Conservation (phyloP, 208 protist genomes). For the Trypanosoma vivax region DNA sequence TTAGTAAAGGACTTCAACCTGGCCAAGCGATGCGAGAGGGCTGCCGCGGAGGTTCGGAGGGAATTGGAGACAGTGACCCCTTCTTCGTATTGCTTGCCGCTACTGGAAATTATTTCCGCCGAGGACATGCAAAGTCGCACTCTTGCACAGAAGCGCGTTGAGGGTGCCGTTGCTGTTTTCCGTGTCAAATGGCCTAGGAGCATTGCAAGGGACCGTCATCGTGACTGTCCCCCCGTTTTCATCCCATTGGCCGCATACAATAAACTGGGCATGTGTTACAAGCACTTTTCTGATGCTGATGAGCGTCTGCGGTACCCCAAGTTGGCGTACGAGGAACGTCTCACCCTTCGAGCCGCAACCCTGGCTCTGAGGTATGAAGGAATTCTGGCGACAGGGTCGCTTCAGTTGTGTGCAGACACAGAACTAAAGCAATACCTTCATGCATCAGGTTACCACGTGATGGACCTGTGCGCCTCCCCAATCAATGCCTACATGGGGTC, state of each 20-base stretch:
- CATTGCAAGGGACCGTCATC: slow-evolving; percentile 11
- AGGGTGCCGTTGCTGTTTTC: slow-evolving; percentile 58
- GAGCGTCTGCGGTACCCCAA: slow-evolving; percentile 26
- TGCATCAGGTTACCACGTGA: slow-evolving; percentile 68
- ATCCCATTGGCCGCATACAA: slow-evolving; percentile 60
- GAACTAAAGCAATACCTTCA: slow-evolving; percentile 77
- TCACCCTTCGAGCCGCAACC: slow-evolving; percentile 49
- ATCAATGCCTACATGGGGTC: slow-evolving; percentile 86
- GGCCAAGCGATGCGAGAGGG: slow-evolving; percentile 40
- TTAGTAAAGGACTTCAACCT: slow-evolving; percentile 51
- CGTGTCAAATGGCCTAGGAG: slow-evolving; percentile 36
- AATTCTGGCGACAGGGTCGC: slow-evolving; percentile 61
- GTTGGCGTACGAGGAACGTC: slow-evolving; percentile 13
- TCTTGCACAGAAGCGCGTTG: slow-evolving; percentile 34
- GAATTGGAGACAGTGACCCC: slow-evolving; percentile 29
- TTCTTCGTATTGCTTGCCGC: slow-evolving; percentile 12
- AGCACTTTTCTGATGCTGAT: slow-evolving; percentile 21
- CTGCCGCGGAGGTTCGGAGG: slow-evolving; percentile 24
- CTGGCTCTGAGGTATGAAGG: slow-evolving; percentile 77
- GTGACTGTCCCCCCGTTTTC: slow-evolving; percentile 44
- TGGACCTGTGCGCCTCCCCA: slow-evolving; percentile 83
- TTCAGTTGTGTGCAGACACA: slow-evolving; percentile 85
- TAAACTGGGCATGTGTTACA: slow-evolving; percentile 63
- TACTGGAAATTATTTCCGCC: slow-evolving; percentile 24
- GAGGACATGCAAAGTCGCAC: slow-evolving; percentile 43